Conservation (phyloP, 2,329 filamentous ascomycete species). For the Phialophora macrospora region DNA sequence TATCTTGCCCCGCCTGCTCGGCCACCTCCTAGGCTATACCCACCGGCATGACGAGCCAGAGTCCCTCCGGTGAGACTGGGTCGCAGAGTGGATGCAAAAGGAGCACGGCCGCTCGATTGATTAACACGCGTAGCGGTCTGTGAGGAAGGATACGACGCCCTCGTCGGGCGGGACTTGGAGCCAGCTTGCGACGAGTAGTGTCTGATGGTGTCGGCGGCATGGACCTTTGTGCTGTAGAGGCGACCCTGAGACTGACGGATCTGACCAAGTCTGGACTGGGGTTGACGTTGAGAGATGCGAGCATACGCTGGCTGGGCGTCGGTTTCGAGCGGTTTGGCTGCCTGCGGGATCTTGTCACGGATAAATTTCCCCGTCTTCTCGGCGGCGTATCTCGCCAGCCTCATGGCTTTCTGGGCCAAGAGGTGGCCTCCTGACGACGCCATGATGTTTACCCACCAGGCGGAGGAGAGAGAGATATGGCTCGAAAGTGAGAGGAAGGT, state of each 20-base stretch:
- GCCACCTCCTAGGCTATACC: constrained; percentile 77
- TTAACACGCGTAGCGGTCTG: constrained; percentile 61
- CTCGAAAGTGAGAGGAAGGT: constrained; percentile 42
- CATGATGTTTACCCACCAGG: constrained; percentile 46
- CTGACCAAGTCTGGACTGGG: constrained; percentile 64
- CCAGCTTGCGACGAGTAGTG: constrained; percentile 58
- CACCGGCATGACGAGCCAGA: constrained; percentile 81
- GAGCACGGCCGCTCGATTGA: constrained; percentile 73
- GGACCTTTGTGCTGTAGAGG: constrained; percentile 64
- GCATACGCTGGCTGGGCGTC: constrained; percentile 62
- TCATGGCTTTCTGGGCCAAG: constrained; percentile 56
- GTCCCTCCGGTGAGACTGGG: constrained; percentile 91
- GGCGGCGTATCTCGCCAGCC: constrained; percentile 54
- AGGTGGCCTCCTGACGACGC: constrained; percentile 56
- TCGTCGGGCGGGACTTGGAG: constrained; percentile 52
- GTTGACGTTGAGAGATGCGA: constrained; percentile 55
- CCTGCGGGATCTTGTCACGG: constrained; percentile 50
- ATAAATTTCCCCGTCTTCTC: constrained; percentile 53
- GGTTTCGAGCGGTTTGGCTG: constrained; percentile 37
- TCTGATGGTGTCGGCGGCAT: constrained; percentile 51
- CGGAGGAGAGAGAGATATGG: constrained; percentile 13
- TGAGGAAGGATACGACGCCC: constrained; percentile 61
- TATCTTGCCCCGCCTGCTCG: constrained; percentile 75
- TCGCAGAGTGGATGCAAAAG: constrained; percentile 85
- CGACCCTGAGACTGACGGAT: constrained; percentile 68